Evolutionary conservation across 1,139 yeast species (phyloP).

Genomic region (Pichia sp.): DNA sequence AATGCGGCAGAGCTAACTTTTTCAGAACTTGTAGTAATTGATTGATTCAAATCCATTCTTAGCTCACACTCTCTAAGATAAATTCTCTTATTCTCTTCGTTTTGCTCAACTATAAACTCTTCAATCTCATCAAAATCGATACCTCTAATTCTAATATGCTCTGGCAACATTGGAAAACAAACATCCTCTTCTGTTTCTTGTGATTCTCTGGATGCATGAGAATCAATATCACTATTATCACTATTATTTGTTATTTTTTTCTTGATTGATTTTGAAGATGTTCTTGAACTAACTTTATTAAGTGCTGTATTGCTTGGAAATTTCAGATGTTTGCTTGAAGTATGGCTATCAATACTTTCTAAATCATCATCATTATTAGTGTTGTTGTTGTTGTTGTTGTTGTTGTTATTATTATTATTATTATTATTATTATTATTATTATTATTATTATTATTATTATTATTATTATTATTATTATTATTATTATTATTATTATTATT

Average conservation of each 20-base stretch:
- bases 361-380: constrained; percentile 1
- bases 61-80: constrained; percentile 27
- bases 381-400: too few species aligned
- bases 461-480: too few species aligned
- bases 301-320: not conserved
- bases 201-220: constrained; percentile 65
- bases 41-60: constrained; percentile 12
- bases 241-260: constrained; percentile 27
- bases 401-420: too few species aligned
- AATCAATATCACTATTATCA: constrained; percentile 61
- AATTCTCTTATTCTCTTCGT: constrained; percentile 29
- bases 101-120: constrained; percentile 54
- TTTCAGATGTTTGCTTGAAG: not conserved
- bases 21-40: constrained; percentile 25
- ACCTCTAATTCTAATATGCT: constrained; percentile 61
- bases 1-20: constrained; percentile 45
- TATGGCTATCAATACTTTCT: constrained; percentile 8
- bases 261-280: constrained; percentile 23
- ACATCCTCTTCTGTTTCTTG: constrained; percentile 96
- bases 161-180: constrained; percentile 87
- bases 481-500: too few species aligned
- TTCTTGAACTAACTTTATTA: constrained; percentile 19
- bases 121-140: constrained; percentile 76
- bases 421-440: too few species aligned
- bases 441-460: too few species aligned